These are phyloP conservation scores for Lactarius evosmus DNA, from an alignment of 768 basidiomycete genomes.

Conservation along the genomic window DNA sequence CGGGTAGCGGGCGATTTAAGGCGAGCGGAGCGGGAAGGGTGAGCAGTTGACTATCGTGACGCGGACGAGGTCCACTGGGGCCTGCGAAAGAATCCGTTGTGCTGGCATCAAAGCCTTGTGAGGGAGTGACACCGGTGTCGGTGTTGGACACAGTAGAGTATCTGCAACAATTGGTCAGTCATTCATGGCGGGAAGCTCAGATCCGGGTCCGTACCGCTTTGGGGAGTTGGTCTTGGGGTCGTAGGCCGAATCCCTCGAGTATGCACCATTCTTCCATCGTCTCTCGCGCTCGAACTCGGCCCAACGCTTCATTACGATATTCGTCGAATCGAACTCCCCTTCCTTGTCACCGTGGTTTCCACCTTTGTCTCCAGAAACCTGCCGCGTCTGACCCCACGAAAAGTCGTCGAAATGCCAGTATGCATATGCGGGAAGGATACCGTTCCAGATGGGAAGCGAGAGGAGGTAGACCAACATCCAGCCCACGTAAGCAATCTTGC, in stretches of 20 bases:
- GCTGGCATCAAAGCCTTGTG: conserved; percentile 52
- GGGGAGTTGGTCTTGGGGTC: conserved; percentile 47
- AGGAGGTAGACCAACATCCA: conserved; percentile 96
- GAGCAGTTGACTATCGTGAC: conserved; percentile 68
- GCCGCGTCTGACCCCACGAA: conserved; percentile 94
- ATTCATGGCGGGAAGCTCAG: conserved; percentile 9
- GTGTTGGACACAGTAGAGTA: conserved; percentile 78
- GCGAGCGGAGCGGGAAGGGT: conserved; percentile 75
- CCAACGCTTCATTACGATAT: conserved; percentile 99
- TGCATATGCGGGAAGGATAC: conserved; percentile 91
- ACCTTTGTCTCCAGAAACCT: conserved; percentile 53
- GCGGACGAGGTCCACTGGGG: conserved; percentile 43
- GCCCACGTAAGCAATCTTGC: conserved; percentile 90
- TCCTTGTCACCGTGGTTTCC: conserved; percentile 85
- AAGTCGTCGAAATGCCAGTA: conserved; percentile 99
- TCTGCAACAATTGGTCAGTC: conserved; percentile 44
- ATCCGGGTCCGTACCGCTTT: conserved; percentile 52
- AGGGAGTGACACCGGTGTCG: conserved; percentile 60
- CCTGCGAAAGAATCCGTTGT: conserved; percentile 58
- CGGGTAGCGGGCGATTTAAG: conserved; percentile 44
- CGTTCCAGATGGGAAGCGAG: conserved; percentile 96
- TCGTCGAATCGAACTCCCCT: conserved; percentile 92
- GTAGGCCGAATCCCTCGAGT: conserved; percentile 76
- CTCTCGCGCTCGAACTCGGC: conserved; percentile 96
- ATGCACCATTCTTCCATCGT: conserved; percentile 84